Evolutionary conservation across 2,329 filamentous ascomycete species (phyloP), one percentile per base, ranked within the genome.

Genomic region (Verticillium isaacii): DNA sequence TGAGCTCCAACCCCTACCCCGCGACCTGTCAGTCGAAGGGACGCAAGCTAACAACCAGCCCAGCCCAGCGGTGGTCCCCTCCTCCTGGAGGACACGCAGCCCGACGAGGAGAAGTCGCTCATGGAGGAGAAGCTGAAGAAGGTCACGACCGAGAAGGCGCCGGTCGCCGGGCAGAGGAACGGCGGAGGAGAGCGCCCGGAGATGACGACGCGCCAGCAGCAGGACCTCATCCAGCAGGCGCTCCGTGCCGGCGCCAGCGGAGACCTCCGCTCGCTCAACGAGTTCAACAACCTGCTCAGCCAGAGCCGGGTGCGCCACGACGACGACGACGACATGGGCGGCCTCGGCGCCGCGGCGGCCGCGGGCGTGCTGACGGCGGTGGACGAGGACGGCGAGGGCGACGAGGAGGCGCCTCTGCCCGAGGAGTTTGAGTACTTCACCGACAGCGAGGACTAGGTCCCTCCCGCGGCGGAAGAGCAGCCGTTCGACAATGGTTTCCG

Each of bases 51-150:
- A 37, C 36, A 5, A 50, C 59, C 34, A 5, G 23, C 60, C 12
- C 69, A 96, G 90, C 92, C 94, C 65, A 98, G 94, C 52, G 94
- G 95, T 67, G 95, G 95, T 67, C 92, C 96, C 41, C 88, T 98
- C 37, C 84, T 99, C n/a, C 86, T 99, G 25, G 83, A 91, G 61
- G 95, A 99, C 74, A 93, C 89, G 15, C 85, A 89, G 66, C 90
- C 93, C 0, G 85, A 87, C 1, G 90, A 96, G 74, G 78, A 88
- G 57, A 96, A 96, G 74, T 81, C 87, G 19, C 83, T 95, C 8
- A 85, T 99, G 57, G 95, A 98, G 74, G 87, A 98, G 75, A 97
- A 96, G 80, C 86, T 96, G 52, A 95, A 93, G 83, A 97, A 96
- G 75, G 83, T 84, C 4, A 83, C 83, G 1, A 86, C 81, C 0